A percentile compares a stretch with the other conserved stretches of the same genome.
phyloP scores from a whole-genome alignment of 2,329 filamentous ascomycete species.

The Aureobasidium sp. region DNA sequence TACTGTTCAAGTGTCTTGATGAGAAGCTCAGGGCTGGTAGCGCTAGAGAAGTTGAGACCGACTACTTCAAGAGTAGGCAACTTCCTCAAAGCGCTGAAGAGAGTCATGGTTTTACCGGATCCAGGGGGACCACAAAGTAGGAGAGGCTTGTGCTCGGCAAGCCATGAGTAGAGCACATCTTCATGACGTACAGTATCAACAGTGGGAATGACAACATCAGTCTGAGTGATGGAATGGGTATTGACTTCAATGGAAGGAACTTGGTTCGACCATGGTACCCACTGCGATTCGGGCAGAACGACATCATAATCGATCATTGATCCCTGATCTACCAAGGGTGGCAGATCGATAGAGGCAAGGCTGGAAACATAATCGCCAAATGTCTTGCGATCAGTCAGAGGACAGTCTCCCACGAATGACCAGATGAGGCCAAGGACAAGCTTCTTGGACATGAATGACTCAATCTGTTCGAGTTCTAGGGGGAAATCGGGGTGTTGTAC shows the following conservation, averaged over 20 bases:
- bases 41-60: conserved; percentile 97
- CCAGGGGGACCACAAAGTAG: conserved; percentile 94
- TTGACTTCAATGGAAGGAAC: conserved; percentile 95
- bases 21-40: conserved; percentile 91
- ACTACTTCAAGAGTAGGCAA: conserved; percentile 98
- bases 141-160: conserved; percentile 95
- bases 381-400: conserved; percentile 73
- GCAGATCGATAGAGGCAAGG: conserved; percentile 78
- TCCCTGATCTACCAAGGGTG: conserved; percentile 47
- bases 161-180: conserved; percentile 98
- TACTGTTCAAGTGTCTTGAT: conserved; percentile 99
- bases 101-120: conserved; percentile 99
- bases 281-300: conserved; percentile 75
- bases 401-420: conserved; percentile 93
- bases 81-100: conserved; percentile 95
- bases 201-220: conserved; percentile 96
- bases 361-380: conserved; percentile 82
- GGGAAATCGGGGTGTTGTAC: conserved; percentile 90
- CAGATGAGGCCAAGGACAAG: conserved; percentile 86
- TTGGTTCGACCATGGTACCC: conserved; percentile 89
- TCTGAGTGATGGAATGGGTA: conserved; percentile 95
- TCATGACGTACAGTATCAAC: conserved; percentile 96
- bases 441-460: conserved; percentile 88
- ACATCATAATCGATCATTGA: conserved; percentile 97
- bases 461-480: conserved; percentile 80